Evolutionary conservation across 441 rosid species (phyloP), one percentile per base, ranked within the genome.

Genomic region (Dalechampia spathulata): DNA sequence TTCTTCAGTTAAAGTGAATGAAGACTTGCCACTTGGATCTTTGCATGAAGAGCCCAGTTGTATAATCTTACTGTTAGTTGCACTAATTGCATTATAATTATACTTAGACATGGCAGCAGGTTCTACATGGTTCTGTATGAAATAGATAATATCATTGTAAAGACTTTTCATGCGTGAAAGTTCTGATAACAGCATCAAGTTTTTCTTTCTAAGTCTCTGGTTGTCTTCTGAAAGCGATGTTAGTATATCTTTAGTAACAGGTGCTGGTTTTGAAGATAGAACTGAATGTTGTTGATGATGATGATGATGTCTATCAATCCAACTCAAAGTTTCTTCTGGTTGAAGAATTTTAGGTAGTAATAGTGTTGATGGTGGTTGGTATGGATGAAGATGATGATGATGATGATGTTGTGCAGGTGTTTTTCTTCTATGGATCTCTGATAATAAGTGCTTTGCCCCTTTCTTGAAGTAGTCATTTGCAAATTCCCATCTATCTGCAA

Each of bases 401-500:
- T n/a, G n/a, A n/a, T n/a, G n/a, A n/a, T n/a, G n/a, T n/a, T n/a
- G n/a, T n/a, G n/a, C 87, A 19, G 87, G 56, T 15, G 89, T 78
- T 72, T 86, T 83, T 38, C 95, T 61, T 40, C 91, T 72, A 63
- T 83, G 92, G 78, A 90, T 90, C 72, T 91, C 96, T 49, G 92
- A 80, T 40, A 91, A 82, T 52, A 87, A 61, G 54, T 86, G 91
- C 52, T 85, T 85, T 23, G 87, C 95, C 52, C 98, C 96, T 62
- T 81, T 85, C 48, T 80, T 82, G 80, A 91, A 91, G 68, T 67
- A 76, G 68, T 91, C 96, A 55, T 91, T 91, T 1, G 92, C 96
- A 44, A 90, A 90, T 68, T 90, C 98, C 98, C 98, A 90, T 67
- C 96, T 75, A 60, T 90, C 98, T 0, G 98, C 85, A 1, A 85